Evolutionary conservation across 2,329 filamentous ascomycete genomes (phyloP).

Genomic region (Rutstroemia sp.): DNA sequence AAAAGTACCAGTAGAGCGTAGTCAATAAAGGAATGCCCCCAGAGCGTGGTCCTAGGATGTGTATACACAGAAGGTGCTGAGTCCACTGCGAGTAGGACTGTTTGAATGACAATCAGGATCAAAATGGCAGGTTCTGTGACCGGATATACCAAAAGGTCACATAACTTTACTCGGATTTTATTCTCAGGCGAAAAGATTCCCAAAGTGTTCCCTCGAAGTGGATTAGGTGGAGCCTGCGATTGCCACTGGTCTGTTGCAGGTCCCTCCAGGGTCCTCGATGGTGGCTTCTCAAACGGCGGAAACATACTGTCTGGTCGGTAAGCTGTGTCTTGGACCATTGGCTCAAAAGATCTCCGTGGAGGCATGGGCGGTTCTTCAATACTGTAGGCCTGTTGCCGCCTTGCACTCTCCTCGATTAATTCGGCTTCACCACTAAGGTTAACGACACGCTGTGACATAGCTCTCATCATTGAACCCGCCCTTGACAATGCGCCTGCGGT

Average conservation of each 20-base stretch:
- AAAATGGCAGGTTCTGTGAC: slow-evolving; percentile 82
- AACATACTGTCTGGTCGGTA: slow-evolving; percentile 18
- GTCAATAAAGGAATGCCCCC: slow-evolving; percentile 46
- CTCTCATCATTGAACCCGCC: slow-evolving; percentile 69
- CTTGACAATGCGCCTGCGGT: slow-evolving; percentile 58
- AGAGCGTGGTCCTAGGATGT: slow-evolving; percentile 50
- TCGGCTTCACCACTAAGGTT: slow-evolving; percentile 94
- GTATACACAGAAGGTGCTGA: slow-evolving; percentile 64
- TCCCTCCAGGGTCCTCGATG: neutral
- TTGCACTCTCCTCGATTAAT: slow-evolving; percentile 58
- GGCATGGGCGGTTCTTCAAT: slow-evolving; percentile 5
- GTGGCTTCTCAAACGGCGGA: slow-evolving; percentile 26
- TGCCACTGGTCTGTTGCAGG: slow-evolving; percentile 13
- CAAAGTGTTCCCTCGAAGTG: slow-evolving; percentile 76
- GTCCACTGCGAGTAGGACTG: slow-evolving; percentile 80
- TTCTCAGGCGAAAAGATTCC: slow-evolving; percentile 79
- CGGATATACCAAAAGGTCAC: slow-evolving; percentile 79
- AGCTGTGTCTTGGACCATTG: slow-evolving; percentile 29
- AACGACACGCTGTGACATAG: slow-evolving; percentile 95
- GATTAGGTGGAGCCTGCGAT: slow-evolving; percentile 52
- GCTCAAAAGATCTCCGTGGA: slow-evolving; percentile 23
- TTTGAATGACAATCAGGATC: slow-evolving; percentile 79
- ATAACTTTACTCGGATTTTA: slow-evolving; percentile 63
- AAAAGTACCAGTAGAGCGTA: slow-evolving; percentile 71
- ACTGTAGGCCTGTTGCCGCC: slow-evolving; percentile 17